Evolutionary conservation across 2,329 filamentous ascomycete species (phyloP).

Genomic region (Cercospora zeina): DNA sequence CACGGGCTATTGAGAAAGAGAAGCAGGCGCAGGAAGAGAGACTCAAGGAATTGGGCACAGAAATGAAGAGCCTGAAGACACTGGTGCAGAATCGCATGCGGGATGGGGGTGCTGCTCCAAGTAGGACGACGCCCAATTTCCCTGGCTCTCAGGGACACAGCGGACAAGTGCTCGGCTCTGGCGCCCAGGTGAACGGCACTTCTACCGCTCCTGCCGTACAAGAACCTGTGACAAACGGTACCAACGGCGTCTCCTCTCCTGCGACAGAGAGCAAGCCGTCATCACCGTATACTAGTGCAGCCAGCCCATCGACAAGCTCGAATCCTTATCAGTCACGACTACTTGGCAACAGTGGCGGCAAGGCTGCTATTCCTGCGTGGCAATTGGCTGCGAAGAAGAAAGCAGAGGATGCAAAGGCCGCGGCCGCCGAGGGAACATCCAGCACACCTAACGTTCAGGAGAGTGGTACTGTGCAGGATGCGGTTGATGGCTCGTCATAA

Average conservation of each 20-base stretch:
- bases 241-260: slow-evolving; percentile 15
- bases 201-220: slow-evolving; percentile 16
- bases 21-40: slow-evolving; percentile 79
- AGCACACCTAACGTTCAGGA: slow-evolving; percentile 26
- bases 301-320: slow-evolving; percentile 21
- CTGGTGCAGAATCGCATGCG: slow-evolving; percentile 67
- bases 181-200: slow-evolving; percentile 21
- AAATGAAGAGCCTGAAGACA: slow-evolving; percentile 90
- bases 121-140: slow-evolving; percentile 32
- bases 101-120: slow-evolving; percentile 26
- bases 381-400: slow-evolving; percentile 54
- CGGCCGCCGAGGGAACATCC: slow-evolving; percentile 29
- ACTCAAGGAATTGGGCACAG: slow-evolving; percentile 79
- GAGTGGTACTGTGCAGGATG: slow-evolving; percentile 32
- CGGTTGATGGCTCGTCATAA: slow-evolving; percentile 19
- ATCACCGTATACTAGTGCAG: slow-evolving; percentile 28
- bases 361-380: slow-evolving; percentile 55
- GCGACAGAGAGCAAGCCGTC: slow-evolving; percentile 23
- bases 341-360: slow-evolving; percentile 33
- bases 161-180: slow-evolving; percentile 29
- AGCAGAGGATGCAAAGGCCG: slow-evolving; percentile 50
- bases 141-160: slow-evolving; percentile 16
- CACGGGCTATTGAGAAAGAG: slow-evolving; percentile 83
- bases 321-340: slow-evolving; percentile 33
- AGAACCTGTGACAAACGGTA: slow-evolving; percentile 30